Conservation (phyloP, 2,329 filamentous ascomycete genomes). For the Shiraia bambusicola region DNA sequence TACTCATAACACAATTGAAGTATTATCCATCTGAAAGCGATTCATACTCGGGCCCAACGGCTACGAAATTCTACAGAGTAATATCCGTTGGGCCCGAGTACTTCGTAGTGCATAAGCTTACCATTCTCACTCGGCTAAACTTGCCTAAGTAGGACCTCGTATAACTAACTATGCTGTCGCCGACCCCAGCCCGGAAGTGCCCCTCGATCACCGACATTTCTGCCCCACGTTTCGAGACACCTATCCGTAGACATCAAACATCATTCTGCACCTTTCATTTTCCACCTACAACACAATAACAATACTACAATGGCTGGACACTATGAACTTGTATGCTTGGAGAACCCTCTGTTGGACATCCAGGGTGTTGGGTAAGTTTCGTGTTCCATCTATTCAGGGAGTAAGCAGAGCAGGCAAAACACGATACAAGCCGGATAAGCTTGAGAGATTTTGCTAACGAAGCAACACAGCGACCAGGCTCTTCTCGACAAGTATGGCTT, state of each 20-base stretch:
- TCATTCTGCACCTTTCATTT: slow-evolving; percentile 5
- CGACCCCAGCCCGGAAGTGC: slow-evolving; percentile 19
- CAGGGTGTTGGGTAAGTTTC: slow-evolving; percentile 69
- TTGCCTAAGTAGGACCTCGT: too few relatives aligned
- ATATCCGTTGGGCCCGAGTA: too few relatives aligned
- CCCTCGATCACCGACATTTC: slow-evolving; percentile 19
- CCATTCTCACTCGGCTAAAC: too few relatives aligned
- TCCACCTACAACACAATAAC: slow-evolving; percentile 7
- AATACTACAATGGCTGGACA: slow-evolving; percentile 71
- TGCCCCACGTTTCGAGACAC: slow-evolving; percentile 19
- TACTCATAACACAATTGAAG: too few relatives aligned
- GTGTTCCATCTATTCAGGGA: background rate
- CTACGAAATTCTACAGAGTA: too few relatives aligned
- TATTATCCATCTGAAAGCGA: too few relatives aligned
- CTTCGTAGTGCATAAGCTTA: too few relatives aligned
- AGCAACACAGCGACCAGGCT: slow-evolving; percentile 65
- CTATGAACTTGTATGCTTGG: slow-evolving; percentile 87
- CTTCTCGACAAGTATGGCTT: slow-evolving; percentile 90
- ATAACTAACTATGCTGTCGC: too few relatives aligned
- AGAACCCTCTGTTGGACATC: slow-evolving; percentile 98
- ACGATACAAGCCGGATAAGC: slow-evolving; percentile 16
- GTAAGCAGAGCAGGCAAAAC: slow-evolving; percentile 6
- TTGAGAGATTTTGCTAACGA: slow-evolving; percentile 19
- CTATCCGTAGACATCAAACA: slow-evolving; percentile 18
- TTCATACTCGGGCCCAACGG: too few relatives aligned